Evolutionary conservation across 176 grass and related monocot species (phyloP).

Genomic region (Alopecurus myosuroides): DNA sequence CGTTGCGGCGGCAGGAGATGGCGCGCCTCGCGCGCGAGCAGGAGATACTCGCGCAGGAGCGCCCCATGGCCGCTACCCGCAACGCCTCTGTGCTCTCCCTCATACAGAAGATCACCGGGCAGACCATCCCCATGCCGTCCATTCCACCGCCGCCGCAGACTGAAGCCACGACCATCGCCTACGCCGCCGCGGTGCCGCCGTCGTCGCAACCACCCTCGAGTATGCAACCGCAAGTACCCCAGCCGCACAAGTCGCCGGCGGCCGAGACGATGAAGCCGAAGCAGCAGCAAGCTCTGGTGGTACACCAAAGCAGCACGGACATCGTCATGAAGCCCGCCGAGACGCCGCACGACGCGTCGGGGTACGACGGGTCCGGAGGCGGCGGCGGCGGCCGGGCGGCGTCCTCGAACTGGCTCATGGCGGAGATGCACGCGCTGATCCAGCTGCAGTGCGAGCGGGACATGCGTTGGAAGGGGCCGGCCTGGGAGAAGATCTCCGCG

Average conservation of each 20-base stretch:
- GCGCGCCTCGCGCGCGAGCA: slow-evolving; percentile 66
- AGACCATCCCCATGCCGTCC: slow-evolving; percentile 50
- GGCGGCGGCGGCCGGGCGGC: neutral
- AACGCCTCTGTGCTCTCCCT: slow-evolving; percentile 73
- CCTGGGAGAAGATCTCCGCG: slow-evolving; percentile 88
- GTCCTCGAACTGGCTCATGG: slow-evolving; percentile 71
- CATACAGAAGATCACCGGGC: slow-evolving; percentile 79
- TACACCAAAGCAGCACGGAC: slow-evolving; percentile 21
- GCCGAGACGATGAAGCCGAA: neutral
- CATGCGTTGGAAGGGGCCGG: slow-evolving; percentile 51
- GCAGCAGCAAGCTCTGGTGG: neutral
- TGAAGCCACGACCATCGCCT: neutral
- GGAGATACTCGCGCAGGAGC: slow-evolving; percentile 78
- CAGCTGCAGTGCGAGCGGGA: slow-evolving; percentile 63
- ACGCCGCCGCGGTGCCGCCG: neutral
- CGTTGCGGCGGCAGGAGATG: slow-evolving; percentile 87
- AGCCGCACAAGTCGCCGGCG: slow-evolving; percentile 14
- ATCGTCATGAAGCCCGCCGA: slow-evolving; percentile 26
- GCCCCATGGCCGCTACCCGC: slow-evolving; percentile 67
- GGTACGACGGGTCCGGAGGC: slow-evolving; percentile 30
- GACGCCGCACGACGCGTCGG: neutral
- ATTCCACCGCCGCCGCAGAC: slow-evolving; percentile 6
- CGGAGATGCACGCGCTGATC: slow-evolving; percentile 85
- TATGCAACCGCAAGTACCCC: neutral
- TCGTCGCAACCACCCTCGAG: neutral